Evolutionary conservation across 805 yeast species (phyloP).

Genomic region (Wickerhamiella brachini): DNA sequence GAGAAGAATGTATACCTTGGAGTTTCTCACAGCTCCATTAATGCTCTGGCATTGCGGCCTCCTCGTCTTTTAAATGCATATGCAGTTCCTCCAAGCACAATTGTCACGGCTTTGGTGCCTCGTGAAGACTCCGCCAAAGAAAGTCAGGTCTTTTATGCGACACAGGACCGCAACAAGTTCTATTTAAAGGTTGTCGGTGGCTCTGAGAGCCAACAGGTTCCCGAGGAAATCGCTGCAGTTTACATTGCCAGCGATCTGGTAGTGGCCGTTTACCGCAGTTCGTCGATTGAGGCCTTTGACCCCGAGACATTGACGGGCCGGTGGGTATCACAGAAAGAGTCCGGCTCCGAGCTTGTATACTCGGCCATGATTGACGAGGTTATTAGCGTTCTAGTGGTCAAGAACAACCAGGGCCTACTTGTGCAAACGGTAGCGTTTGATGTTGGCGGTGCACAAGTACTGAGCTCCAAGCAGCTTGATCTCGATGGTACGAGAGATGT

Average conservation of each 20-base stretch:
- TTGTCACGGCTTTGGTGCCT: slow-evolving; percentile 16
- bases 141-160: slow-evolving; percentile 14
- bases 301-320: neutral
- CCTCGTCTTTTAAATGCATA: slow-evolving; percentile 23
- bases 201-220: neutral
- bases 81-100: slow-evolving; percentile 23
- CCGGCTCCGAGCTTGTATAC: neutral
- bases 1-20: slow-evolving; percentile 17
- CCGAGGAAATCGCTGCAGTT: slow-evolving; percentile 5
- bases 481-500: neutral
- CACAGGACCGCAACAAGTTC: slow-evolving; percentile 20
- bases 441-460: neutral
- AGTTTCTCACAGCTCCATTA: slow-evolving; percentile 21
- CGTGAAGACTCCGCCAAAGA: slow-evolving; percentile 1
- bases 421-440: slow-evolving; percentile 2
- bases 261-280: slow-evolving; percentile 2
- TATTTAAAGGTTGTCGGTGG: slow-evolving; percentile 9
- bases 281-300: slow-evolving; percentile 2
- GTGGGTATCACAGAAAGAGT: slow-evolving; percentile 3
- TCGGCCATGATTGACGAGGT: slow-evolving; percentile 5
- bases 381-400: neutral
- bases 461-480: neutral
- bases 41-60: slow-evolving; percentile 20
- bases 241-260: slow-evolving; percentile 2
- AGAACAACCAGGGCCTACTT: neutral